These are phyloP conservation scores for Psilocybe tampanensis DNA, from an alignment of 768 basidiomycete species.

Conservation along the genomic window DNA sequence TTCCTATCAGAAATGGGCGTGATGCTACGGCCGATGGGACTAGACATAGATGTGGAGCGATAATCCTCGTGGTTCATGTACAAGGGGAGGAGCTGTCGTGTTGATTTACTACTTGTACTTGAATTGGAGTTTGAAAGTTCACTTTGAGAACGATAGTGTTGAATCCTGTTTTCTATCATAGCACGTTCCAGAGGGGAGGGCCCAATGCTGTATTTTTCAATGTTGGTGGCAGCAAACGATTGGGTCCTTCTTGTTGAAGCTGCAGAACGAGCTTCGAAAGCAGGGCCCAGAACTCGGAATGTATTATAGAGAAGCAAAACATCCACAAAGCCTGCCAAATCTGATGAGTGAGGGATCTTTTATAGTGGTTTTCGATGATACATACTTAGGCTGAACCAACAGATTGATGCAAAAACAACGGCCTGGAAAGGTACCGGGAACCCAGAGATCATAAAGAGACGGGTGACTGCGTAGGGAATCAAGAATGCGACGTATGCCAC, in stretches of 20 bases:
- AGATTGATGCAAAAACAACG: conserved; percentile 51
- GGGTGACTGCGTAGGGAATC: conserved; percentile 57
- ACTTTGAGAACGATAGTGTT: conserved; percentile 21
- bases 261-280: conserved; percentile 40
- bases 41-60: conserved; percentile 16
- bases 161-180: conserved; percentile 22
- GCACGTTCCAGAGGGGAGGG: conserved; percentile 11
- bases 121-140: conserved; percentile 9
- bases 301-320: conserved; percentile 71
- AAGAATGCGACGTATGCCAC: conserved; percentile 62
- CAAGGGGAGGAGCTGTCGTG: conserved; percentile 19
- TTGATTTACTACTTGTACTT: conserved; percentile 9
- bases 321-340: conserved; percentile 57
- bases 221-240: conserved; percentile 27
- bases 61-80: conserved; percentile 24
- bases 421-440: conserved; percentile 46
- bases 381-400: conserved; percentile 59
- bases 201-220: conserved; percentile 17
- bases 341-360: conserved; percentile 7
- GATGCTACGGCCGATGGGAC: conserved; percentile 27
- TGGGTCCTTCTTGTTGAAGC: conserved; percentile 31
- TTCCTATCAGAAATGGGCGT: conserved; percentile 24
- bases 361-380: not conserved
- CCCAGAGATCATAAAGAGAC: conserved; percentile 42
- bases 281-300: conserved; percentile 59